Base-by-base conservation (phyloP, 1,139 yeast species). In the Blastobotrys aristatus region DNA sequence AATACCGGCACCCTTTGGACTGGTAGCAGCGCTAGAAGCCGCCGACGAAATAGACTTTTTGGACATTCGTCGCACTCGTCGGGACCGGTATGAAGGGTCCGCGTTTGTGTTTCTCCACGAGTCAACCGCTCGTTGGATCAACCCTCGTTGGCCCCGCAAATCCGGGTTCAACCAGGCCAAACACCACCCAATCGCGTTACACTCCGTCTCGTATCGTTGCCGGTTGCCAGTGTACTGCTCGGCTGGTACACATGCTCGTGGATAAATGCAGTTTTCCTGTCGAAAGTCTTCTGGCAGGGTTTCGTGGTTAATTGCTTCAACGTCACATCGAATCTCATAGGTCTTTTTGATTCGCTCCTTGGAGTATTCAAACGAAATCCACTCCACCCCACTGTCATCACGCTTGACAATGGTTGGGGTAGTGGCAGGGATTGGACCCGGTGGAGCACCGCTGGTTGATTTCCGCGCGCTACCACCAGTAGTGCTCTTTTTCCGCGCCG, bases 101-200 rank as follows among this genome's bases (percentile, higher is more conserved):
- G 63, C 59, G 52, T 74, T 67, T 2, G 74, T 67, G 57, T 73
- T 73, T 53, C 78, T 63, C 75, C 76, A 74, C 24, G 71, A 65
- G 50, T 73, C 78, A 16, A 74, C 78, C 1, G 78, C 77, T 33
- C 77, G 64, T 55, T 74, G 78, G 16, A 73, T 67, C 21, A 74
- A 57, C 0, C 78, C 78, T 30, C 76, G 64, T 40, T 69, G 70
- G 41, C 60, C 61, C 22, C 70, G 63, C 16, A 74, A 59, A 18
- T 62, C 63, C 0, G 75, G 73, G 53, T 74, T 74, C 30, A 66
- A 57, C 56, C 61, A 65, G 4, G 72, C 65, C 34, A 74, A 56
- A 16, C 66, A 63, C 77, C 78, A 73, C 4, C 77, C 78, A 44
- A 74, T 67, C 33, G 64, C 61, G 54, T 74, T 74, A 59, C 78